Conservation (phyloP, 1,139 yeast species). For the Yamadazyma taylorii region DNA sequence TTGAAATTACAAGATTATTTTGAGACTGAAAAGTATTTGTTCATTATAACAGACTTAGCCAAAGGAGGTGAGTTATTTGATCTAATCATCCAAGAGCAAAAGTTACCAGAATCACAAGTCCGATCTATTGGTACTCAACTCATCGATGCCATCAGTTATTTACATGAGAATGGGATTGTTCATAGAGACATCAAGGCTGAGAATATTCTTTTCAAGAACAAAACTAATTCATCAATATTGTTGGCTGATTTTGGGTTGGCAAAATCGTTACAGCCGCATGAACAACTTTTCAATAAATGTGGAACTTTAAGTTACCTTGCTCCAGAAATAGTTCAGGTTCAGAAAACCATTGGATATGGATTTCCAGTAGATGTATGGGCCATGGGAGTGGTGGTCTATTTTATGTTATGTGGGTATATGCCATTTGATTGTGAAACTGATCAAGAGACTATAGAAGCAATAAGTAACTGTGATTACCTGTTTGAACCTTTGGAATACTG, state of each 20-base stretch:
- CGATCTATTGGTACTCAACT: conserved; percentile 35
- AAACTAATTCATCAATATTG: conserved; percentile 43
- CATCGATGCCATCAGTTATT: conserved; percentile 29
- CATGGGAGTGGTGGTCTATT: conserved; percentile 69
- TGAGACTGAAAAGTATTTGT: conserved; percentile 61
- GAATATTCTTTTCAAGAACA: conserved; percentile 32
- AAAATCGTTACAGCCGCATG: conserved; percentile 27
- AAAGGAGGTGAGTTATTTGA: conserved; percentile 71
- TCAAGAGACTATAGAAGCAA: conserved; percentile 67
- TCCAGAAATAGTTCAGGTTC: conserved; percentile 54
- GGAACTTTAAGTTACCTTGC: conserved; percentile 81
- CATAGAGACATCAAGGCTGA: conserved; percentile 47
- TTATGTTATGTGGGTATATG: conserved; percentile 72
- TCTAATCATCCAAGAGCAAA: conserved; percentile 46
- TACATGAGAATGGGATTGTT: conserved; percentile 35
- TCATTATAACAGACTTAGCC: conserved; percentile 67
- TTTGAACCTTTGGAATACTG: conserved; percentile 67
- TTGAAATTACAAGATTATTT: conserved; percentile 68
- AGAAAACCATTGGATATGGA: conserved; percentile 59
- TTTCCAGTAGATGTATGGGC: conserved; percentile 76
- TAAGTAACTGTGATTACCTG: conserved; percentile 52
- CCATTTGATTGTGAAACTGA: conserved; percentile 80
- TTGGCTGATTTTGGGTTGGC: conserved; percentile 77
- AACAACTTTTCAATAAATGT: conserved; percentile 31
- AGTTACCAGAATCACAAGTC: conserved; percentile 48